phyloP scores from a whole-genome alignment of 2,329 filamentous ascomycete genomes.

The Gremmenia infestans region DNA sequence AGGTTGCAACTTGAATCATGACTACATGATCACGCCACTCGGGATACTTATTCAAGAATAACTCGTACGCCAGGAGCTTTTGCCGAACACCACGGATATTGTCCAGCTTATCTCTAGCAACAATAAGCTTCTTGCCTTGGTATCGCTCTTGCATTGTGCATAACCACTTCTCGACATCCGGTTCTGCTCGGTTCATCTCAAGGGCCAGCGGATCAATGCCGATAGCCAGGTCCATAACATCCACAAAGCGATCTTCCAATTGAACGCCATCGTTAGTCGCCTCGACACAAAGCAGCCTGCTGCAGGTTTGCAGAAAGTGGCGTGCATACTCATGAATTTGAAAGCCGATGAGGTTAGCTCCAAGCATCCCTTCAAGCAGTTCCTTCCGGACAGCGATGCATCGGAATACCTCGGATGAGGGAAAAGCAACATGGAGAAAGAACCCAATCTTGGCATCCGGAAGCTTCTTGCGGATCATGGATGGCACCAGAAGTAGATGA shows the following conservation, averaged over 20 bases:
- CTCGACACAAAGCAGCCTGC: slow-evolving; percentile 83
- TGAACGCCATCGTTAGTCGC: slow-evolving; percentile 84
- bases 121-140: slow-evolving; percentile 82
- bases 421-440: slow-evolving; percentile 92
- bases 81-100: slow-evolving; percentile 87
- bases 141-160: slow-evolving; percentile 77
- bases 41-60: slow-evolving; percentile 91
- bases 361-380: slow-evolving; percentile 86
- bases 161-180: slow-evolving; percentile 74
- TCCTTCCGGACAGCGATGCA: slow-evolving; percentile 84
- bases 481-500: slow-evolving; percentile 81
- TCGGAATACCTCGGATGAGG: slow-evolving; percentile 91
- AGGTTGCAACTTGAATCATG: slow-evolving; percentile 89
- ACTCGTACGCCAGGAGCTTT: slow-evolving; percentile 82
- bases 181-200: slow-evolving; percentile 62
- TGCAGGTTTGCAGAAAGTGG: slow-evolving; percentile 95
- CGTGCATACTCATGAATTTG: slow-evolving; percentile 90
- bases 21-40: slow-evolving; percentile 85
- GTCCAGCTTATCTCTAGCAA: slow-evolving; percentile 91
- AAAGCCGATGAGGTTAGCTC: slow-evolving; percentile 88
- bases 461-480: slow-evolving; percentile 83
- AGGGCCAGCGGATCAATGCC: slow-evolving; percentile 83
- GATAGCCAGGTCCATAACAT: slow-evolving; percentile 80
- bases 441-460: slow-evolving; percentile 95
- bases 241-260: slow-evolving; percentile 87